Evolutionary conservation across 2,329 filamentous ascomycete genomes (phyloP).

Genomic region (Diaporthe aspalathi): DNA sequence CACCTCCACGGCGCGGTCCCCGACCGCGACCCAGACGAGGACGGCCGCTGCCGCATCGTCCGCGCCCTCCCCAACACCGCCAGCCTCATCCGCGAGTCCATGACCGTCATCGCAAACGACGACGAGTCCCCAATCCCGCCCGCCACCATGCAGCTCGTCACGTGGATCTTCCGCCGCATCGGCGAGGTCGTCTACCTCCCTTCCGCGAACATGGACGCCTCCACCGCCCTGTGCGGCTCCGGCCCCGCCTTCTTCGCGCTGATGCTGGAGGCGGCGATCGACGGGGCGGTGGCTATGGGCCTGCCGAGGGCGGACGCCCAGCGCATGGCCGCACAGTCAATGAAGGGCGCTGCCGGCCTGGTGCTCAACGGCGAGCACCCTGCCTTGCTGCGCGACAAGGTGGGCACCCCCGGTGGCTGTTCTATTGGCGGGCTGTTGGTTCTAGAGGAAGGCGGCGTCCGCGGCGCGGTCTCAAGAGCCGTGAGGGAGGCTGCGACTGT

Average conservation of each 20-base stretch:
- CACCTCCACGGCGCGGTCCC: conserved; percentile 69
- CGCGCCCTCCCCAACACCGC: conserved; percentile 90
- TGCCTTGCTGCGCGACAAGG: conserved; percentile 78
- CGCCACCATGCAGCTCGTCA: conserved; percentile 67
- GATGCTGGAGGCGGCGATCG: conserved; percentile 79
- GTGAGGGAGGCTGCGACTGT: conserved; percentile 78
- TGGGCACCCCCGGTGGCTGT: conserved; percentile 82
- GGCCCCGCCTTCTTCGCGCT: conserved; percentile 82
- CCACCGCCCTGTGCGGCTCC: conserved; percentile 79
- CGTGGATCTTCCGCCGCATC: conserved; percentile 82
- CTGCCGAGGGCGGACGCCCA: conserved; percentile 78
- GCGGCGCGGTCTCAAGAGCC: conserved; percentile 74
- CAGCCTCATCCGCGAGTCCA: conserved; percentile 80
- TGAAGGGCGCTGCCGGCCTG: conserved; percentile 77
- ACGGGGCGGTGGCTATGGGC: conserved; percentile 84
- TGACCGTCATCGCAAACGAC: conserved; percentile 80
- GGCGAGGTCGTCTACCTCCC: conserved; percentile 78
- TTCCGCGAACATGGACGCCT: conserved; percentile 75
- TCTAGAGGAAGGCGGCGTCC: conserved; percentile 77
- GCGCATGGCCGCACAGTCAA: conserved; percentile 82
- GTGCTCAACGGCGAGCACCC: conserved; percentile 80
- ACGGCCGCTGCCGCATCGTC: conserved; percentile 72
- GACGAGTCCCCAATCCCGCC: conserved; percentile 65
- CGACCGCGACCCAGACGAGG: conserved; percentile 57
- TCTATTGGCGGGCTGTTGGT: conserved; percentile 80